Conservation (phyloP, 352 stramenopile species). For the Pythium utonaiense region DNA sequence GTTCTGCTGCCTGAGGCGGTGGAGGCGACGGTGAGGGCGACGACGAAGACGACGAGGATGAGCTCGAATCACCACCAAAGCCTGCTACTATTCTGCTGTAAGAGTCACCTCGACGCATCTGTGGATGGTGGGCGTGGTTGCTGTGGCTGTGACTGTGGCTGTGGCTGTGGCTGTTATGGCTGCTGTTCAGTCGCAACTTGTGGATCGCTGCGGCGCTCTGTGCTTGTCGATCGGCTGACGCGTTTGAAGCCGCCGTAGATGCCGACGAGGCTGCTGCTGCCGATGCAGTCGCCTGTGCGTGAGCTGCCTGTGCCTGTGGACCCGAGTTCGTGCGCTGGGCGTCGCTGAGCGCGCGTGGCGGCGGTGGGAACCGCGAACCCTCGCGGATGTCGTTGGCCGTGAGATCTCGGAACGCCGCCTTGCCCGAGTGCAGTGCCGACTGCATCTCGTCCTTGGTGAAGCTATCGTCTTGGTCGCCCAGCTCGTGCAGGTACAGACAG, state of each 20-base stretch:
- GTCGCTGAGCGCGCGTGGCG: constrained; percentile 2
- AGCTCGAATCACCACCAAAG: constrained; percentile 12
- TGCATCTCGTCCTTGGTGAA: constrained; percentile 96
- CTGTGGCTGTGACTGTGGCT: background rate
- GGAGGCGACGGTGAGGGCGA: constrained; percentile 1
- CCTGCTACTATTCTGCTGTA: constrained; percentile 20
- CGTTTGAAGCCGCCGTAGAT: background rate
- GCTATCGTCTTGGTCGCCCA: constrained; percentile 90
- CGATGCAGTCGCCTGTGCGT: background rate
- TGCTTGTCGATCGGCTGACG: constrained; percentile 48
- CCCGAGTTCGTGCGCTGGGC: constrained; percentile 12
- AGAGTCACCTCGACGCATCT: constrained; percentile 14
- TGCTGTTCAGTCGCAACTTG: constrained; percentile 43
- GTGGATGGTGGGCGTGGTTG: background rate
- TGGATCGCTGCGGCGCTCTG: constrained; percentile 72
- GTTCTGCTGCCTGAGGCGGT: background rate
- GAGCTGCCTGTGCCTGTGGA: constrained; percentile 21
- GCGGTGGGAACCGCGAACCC: constrained; percentile 52
- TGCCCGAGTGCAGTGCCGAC: constrained; percentile 68
- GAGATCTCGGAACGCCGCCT: constrained; percentile 63
- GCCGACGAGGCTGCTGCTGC: background rate
- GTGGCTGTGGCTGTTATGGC: background rate
- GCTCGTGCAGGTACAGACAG: constrained; percentile 93
- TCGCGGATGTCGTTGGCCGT: constrained; percentile 40
- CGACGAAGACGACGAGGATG: constrained; percentile 9